Conservation (phyloP, 1,284 basidiomycete species). For the Irpex lacteus region DNA sequence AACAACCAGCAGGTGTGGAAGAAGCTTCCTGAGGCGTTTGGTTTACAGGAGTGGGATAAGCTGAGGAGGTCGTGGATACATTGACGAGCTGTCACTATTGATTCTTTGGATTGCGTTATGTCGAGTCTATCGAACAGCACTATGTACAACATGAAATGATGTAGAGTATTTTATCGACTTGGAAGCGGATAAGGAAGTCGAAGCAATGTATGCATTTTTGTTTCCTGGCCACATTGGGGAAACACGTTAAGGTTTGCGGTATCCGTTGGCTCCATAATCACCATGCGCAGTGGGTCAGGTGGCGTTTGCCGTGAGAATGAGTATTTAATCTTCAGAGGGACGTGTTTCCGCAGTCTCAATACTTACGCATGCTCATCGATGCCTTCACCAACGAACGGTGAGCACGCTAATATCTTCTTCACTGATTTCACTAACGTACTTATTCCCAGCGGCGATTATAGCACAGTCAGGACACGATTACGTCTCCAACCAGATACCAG, state of each 20-base stretch:
- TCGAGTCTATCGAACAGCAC: not conserved
- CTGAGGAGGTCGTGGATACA: conserved; percentile 2
- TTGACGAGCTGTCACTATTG: not conserved
- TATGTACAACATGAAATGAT: not conserved
- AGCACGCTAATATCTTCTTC: not conserved
- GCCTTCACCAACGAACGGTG: not conserved
- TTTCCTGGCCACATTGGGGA: no score
- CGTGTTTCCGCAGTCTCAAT: no score
- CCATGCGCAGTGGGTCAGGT: no score
- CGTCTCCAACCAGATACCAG: not conserved
- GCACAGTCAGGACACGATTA: not conserved
- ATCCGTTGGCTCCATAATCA: no score
- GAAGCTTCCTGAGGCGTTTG: not conserved
- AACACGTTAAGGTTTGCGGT: no score
- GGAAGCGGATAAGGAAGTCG: no score
- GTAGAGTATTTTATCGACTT: no score
- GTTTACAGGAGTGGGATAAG: conserved; percentile 5
- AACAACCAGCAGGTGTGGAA: not conserved
- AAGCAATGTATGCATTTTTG: no score
- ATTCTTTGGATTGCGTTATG: no score
- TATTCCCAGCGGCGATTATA: not conserved
- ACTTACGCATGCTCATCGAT: not conserved
- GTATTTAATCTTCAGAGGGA: no score
- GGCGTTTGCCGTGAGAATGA: no score
- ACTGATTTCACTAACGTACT: not conserved